Percentiles rank a stretch among this genome's conserved stretches.
These are phyloP conservation scores for Mortierella sp. DNA, from an alignment of 371 early-diverging fungal genomes.

Conservation along the genomic window DNA sequence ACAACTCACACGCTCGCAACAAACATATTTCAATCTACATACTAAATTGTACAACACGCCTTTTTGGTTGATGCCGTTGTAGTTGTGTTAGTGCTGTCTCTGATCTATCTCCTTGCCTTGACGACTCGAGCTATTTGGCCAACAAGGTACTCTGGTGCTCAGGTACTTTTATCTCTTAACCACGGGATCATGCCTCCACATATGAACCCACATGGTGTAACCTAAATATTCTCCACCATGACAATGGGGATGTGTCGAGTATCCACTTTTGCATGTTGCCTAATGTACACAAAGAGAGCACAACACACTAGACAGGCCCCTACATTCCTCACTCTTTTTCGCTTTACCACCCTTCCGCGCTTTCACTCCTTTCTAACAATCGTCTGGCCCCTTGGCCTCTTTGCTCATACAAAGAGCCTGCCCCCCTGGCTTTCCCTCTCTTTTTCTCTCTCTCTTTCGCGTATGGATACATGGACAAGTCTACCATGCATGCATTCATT, in stretches of 20 bases:
- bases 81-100: no score
- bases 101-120: no score
- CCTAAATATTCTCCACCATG: neutral
- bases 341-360: neutral
- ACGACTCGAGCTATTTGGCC: no score
- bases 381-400: conserved; percentile 9
- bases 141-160: no score
- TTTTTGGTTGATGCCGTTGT: neutral
- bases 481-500: neutral
- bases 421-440: neutral
- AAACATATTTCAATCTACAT: neutral
- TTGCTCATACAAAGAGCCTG: neutral
- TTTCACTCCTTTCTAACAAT: neutral
- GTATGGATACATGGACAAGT: no score
- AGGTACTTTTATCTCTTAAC: neutral
- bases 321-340: neutral
- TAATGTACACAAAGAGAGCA: conserved; percentile 1
- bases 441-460: neutral
- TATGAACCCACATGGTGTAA: neutral
- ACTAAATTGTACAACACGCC: neutral
- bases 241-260: neutral
- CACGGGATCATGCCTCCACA: conserved; percentile 3
- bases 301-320: neutral
- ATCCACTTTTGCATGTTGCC: neutral
- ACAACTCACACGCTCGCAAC: neutral